These are phyloP conservation scores for Fusarium multiceps DNA, from an alignment of 2,329 filamentous ascomycete species.

Conservation along the genomic window DNA sequence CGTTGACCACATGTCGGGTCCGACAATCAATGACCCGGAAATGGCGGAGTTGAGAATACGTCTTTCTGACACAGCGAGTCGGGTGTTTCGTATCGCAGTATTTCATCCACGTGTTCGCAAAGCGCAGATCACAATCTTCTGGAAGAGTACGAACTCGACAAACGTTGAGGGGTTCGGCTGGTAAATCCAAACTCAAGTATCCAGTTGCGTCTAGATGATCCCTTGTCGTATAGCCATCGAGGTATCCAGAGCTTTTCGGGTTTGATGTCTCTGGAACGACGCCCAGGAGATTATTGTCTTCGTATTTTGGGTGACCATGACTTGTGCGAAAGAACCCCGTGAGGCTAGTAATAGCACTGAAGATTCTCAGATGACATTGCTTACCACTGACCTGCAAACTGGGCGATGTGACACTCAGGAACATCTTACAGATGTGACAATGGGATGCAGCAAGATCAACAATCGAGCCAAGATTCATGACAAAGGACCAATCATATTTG, in stretches of 20 bases:
- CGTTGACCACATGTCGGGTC: neutral
- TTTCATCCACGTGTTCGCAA: neutral
- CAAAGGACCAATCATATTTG: rapidly evolving
- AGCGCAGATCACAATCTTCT: too few species aligned
- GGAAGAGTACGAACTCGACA: neutral
- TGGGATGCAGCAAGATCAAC: neutral
- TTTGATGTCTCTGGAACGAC: neutral
- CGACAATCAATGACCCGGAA: neutral
- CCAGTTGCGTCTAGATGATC: neutral
- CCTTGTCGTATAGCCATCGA: too few species aligned
- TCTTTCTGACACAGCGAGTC: neutral
- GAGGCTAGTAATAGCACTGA: neutral
- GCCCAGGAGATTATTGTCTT: neutral
- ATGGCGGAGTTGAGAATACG: neutral
- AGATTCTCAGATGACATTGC: neutral
- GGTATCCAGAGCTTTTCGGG: too few species aligned
- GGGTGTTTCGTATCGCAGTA: neutral
- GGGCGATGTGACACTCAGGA: neutral
- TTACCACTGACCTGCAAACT: neutral
- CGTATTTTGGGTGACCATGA: rapidly evolving
- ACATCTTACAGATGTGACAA: neutral
- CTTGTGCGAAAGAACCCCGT: neutral
- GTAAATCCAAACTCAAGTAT: neutral
- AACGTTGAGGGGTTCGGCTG: neutral
- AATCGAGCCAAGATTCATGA: neutral